A percentile compares a stretch with the other conserved stretches of the same genome.
phyloP scores from a whole-genome alignment of 345 rosid species.

The Populus deltoides region DNA sequence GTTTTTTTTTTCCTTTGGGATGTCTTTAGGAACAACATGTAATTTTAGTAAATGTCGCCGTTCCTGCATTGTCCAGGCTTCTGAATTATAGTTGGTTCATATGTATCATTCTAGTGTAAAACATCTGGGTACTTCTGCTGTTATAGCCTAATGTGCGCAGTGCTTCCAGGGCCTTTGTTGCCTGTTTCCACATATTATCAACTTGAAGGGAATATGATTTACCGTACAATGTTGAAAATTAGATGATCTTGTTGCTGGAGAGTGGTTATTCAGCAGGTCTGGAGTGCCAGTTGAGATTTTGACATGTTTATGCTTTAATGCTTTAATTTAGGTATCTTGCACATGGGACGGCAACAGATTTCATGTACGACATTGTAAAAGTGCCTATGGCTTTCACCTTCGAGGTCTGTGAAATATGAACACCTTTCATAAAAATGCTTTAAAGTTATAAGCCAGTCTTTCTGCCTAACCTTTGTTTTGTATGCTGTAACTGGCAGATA shows the following conservation, averaged over 20 bases:
- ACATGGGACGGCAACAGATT: conserved; percentile 97
- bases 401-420: conserved; percentile 61
- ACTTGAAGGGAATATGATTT: background rate
- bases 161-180: background rate
- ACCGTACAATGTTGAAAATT: background rate
- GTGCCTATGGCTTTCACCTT: conserved; percentile 98
- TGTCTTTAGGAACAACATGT: background rate
- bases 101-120: background rate
- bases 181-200: background rate
- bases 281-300: background rate
- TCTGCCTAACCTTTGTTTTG: conserved; percentile 1
- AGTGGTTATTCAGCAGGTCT: background rate
- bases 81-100: background rate
- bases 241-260: background rate
- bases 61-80: background rate
- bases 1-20: background rate
- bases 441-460: background rate
- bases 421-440: conserved; percentile 1
- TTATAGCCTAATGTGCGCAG: background rate
- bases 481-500: conserved; percentile 47
- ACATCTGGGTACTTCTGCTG: background rate
- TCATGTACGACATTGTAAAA: conserved; percentile 73
- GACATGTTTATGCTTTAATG: background rate
- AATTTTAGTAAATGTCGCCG: background rate
- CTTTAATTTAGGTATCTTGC: conserved; percentile 73